Conservation (phyloP, 495 filamentous ascomycete species). For the Aspergillus cavernicola region DNA sequence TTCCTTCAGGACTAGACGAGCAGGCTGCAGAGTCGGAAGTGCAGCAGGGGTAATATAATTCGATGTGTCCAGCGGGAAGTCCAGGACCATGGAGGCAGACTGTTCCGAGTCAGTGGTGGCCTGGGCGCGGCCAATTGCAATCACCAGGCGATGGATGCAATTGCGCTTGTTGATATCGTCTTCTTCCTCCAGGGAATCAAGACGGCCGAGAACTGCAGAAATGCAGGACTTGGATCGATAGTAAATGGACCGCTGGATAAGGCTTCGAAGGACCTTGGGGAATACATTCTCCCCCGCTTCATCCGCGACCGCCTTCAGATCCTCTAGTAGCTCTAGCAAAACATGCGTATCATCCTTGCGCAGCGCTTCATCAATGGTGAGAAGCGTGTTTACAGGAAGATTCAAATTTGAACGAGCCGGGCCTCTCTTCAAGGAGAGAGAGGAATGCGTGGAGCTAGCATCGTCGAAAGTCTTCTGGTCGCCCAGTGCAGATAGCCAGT, state of each 20-base stretch:
- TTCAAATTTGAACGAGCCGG: constrained; percentile 68
- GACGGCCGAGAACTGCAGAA: constrained; percentile 58
- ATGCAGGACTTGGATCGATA: constrained; percentile 66
- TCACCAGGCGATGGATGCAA: constrained; percentile 86
- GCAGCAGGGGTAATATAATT: constrained; percentile 77
- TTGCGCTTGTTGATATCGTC: constrained; percentile 93
- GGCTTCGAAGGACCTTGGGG: constrained; percentile 65
- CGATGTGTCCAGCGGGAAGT: constrained; percentile 49
- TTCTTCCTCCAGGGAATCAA: constrained; percentile 72
- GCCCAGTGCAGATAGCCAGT: constrained; percentile 79
- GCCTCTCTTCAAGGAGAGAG: constrained; percentile 65
- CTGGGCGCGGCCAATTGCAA: constrained; percentile 80
- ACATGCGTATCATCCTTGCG: constrained; percentile 64
- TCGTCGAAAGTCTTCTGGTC: constrained; percentile 71
- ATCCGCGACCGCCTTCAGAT: constrained; percentile 49
- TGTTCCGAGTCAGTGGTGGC: constrained; percentile 50
- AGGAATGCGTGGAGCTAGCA: constrained; percentile 64
- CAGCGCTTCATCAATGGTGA: constrained; percentile 73
- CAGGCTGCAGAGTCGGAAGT: constrained; percentile 58
- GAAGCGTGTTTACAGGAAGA: constrained; percentile 59
- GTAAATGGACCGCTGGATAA: constrained; percentile 81
- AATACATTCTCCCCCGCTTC: constrained; percentile 44
- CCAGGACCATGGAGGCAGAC: constrained; percentile 40
- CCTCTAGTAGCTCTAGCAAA: constrained; percentile 56
- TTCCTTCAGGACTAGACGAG: constrained; percentile 52